Evolutionary conservation across 805 yeast genomes (phyloP), one percentile per base, ranked within the genome.

Genomic region (Candida wancherniae): DNA sequence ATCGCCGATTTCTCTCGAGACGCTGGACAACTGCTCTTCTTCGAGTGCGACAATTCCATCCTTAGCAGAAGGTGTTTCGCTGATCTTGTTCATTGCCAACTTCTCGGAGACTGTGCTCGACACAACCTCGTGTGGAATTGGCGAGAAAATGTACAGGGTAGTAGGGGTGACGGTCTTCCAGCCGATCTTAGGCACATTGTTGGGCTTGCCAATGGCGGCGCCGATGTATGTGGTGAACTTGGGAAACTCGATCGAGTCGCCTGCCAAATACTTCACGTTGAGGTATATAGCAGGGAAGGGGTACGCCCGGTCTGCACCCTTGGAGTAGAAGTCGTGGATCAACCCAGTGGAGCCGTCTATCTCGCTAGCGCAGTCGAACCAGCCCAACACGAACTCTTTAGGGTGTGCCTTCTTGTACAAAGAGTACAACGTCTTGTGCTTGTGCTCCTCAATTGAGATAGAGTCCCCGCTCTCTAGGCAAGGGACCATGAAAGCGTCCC

Each of bases 211-310:
- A 34, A 85, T 71, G 20, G 83, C 75, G 4, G 88, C 77, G 12
- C 92, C 81, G 38, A 84, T 73, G 60, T 78, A 86, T n/a, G 94
- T 77, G 36, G 65, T 65, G 44, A 79, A 53, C 33, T 65, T 53
- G 38, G 85, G 85, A 23, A 78, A 56, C 40, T 63, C 58, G 33
- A 74, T 59, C 39, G 74, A 59, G 25, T 49, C 42, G 22, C 69
- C 68, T 29, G 68, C 66, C 41, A 69, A 60, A 44, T 78, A 72
- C 44, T 80, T 77, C 29, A 85, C 71, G 22, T 92, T 83, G 47
- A 86, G 62, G 57, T 84, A 86, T 40, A 86, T 71, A 28, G 92
- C 87, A 14, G 90, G 85, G 55, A 71, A 67, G 16, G 94, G 92
- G 51, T 53, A 72, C 4, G 86, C 77, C 37, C 86, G 76, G 49